phyloP scores from a whole-genome alignment of 2,329 filamentous ascomycete species.

The Nectriaceae sp. region DNA sequence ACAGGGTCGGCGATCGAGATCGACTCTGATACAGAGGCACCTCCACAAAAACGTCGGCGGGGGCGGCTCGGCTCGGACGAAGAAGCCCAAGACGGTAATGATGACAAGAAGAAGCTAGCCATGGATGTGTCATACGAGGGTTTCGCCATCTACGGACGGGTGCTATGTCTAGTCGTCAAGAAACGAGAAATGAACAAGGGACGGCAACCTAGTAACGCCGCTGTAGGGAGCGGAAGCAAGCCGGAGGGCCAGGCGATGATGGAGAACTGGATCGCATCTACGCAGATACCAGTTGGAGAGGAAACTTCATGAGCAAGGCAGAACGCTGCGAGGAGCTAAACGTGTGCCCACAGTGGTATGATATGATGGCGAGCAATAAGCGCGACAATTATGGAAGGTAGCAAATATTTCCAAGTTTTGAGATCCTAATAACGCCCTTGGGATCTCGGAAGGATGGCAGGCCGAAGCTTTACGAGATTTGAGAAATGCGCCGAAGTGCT shows the following conservation, averaged over 20 bases:
- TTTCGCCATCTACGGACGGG: conserved; percentile 92
- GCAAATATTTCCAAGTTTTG: too few relatives aligned
- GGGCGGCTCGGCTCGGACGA: conserved; percentile 30
- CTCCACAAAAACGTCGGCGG: conserved; percentile 48
- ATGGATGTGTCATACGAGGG: conserved; percentile 91
- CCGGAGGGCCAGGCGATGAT: conserved; percentile 66
- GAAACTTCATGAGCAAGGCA: conserved; percentile 34
- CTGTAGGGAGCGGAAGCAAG: conserved; percentile 30
- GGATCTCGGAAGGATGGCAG: too few relatives aligned
- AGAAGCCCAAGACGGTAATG: conserved; percentile 39
- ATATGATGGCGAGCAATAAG: too few relatives aligned
- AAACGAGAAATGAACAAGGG: conserved; percentile 63
- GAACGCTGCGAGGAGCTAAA: not conserved
- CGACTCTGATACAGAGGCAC: conserved; percentile 42
- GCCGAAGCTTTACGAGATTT: not conserved
- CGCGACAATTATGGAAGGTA: too few relatives aligned
- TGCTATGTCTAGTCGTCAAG: conserved; percentile 86
- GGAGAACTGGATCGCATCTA: conserved; percentile 83
- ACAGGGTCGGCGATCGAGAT: conserved; percentile 38
- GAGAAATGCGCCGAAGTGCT: not conserved
- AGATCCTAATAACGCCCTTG: too few relatives aligned
- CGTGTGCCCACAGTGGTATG: not conserved
- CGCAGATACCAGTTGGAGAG: conserved; percentile 60
- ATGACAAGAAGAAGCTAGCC: conserved; percentile 89
- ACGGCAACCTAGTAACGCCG: conserved; percentile 31